Conservation (phyloP, 768 basidiomycete species). For the Dentipellis sp. region DNA sequence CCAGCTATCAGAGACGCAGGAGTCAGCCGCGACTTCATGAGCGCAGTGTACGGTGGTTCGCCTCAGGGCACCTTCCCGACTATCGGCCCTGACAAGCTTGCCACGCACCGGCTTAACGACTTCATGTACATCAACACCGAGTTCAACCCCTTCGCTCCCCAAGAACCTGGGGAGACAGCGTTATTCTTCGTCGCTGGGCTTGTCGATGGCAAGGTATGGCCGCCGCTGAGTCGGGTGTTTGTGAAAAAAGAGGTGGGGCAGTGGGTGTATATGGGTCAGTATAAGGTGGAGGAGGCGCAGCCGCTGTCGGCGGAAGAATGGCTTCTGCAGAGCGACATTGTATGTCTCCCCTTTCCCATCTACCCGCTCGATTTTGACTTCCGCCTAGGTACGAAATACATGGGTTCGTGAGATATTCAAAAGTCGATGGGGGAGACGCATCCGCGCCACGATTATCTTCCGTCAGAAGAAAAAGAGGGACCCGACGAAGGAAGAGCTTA, state of each 20-base stretch:
- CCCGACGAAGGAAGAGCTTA: not conserved
- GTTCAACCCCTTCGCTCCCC: slow-evolving; percentile 9
- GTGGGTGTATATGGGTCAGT: slow-evolving; percentile 3
- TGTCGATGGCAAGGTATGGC: not conserved
- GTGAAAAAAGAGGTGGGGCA: not conserved
- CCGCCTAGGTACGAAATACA: not conserved
- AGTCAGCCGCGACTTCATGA: slow-evolving; percentile 8
- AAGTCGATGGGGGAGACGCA: not conserved
- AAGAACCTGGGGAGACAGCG: slow-evolving; percentile 4
- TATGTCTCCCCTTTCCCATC: not conserved
- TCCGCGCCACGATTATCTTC: not conserved
- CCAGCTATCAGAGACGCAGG: not conserved
- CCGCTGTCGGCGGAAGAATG: slow-evolving; percentile 1
- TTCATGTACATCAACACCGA: slow-evolving; percentile 8
- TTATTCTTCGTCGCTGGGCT: slow-evolving; percentile 6
- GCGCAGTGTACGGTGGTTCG: slow-evolving; percentile 4
- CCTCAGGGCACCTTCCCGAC: slow-evolving; percentile 1
- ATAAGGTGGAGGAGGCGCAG: not conserved
- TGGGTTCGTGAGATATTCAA: not conserved
- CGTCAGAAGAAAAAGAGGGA: not conserved
- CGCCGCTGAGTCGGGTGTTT: not conserved
- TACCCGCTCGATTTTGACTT: not conserved
- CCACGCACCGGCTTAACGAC: not conserved
- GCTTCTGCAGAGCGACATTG: not conserved
- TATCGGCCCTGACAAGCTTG: slow-evolving; percentile 2